Conservation (phyloP, 2,329 filamentous ascomycete species). For the Xylariaceae sp. region DNA sequence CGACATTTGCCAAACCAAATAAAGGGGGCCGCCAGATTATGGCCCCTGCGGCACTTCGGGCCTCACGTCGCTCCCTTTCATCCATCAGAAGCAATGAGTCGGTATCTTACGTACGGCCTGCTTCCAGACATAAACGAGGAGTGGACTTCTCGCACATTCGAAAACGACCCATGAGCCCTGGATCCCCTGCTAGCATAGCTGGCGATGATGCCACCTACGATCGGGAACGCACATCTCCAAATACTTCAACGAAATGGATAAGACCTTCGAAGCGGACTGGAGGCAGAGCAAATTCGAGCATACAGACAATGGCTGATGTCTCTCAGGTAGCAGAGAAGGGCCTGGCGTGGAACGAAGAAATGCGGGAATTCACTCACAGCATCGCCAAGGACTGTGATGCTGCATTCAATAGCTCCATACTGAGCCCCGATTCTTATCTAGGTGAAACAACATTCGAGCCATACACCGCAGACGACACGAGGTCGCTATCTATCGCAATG, state of each 20-base stretch:
- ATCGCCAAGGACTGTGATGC: slow-evolving; percentile 89
- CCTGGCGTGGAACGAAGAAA: slow-evolving; percentile 62
- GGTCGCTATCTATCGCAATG: slow-evolving; percentile 3
- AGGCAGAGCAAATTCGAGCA: slow-evolving; percentile 9
- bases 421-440: slow-evolving; percentile 21
- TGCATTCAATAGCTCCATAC: slow-evolving; percentile 71
- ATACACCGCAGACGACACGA: slow-evolving; percentile 5
- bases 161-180: slow-evolving; percentile 26
- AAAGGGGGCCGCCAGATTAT: slow-evolving; percentile 23
- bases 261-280: slow-evolving; percentile 7
- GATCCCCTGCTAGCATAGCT: slow-evolving; percentile 22
- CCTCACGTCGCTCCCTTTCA: slow-evolving; percentile 39
- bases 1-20: slow-evolving; percentile 22
- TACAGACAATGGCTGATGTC: slow-evolving; percentile 22
- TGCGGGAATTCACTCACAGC: slow-evolving; percentile 77
- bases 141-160: slow-evolving; percentile 52
- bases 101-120: slow-evolving; percentile 36
- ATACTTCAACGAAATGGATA: slow-evolving; percentile 15
- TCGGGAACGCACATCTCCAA: slow-evolving; percentile 18
- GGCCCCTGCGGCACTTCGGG: slow-evolving; percentile 25
- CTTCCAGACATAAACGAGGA: slow-evolving; percentile 45
- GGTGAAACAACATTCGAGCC: slow-evolving; percentile 8
- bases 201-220: slow-evolving; percentile 23
- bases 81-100: slow-evolving; percentile 46
- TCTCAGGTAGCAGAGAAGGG: slow-evolving; percentile 11